These are phyloP conservation scores for Hypoxylon trugodes DNA, from an alignment of 495 filamentous ascomycete genomes.

Conservation along the genomic window DNA sequence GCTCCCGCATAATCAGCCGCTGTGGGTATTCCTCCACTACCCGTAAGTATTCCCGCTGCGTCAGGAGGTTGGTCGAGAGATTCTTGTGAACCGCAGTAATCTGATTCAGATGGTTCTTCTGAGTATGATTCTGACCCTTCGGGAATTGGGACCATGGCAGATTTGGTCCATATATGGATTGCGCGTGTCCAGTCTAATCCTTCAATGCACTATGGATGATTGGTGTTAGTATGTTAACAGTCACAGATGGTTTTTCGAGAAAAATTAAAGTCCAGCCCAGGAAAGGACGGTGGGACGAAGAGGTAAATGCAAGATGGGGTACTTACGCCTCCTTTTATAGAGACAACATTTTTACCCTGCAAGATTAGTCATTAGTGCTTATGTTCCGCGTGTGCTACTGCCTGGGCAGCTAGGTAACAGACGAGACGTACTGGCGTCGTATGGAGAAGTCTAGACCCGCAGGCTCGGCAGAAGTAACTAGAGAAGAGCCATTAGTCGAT, in stretches of 20 bases:
- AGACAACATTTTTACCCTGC: slow-evolving; percentile 60
- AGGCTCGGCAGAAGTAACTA: slow-evolving; percentile 67
- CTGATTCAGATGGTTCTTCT: slow-evolving; percentile 52
- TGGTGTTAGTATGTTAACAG: neutral
- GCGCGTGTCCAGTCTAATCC: slow-evolving; percentile 63
- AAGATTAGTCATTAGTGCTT: slow-evolving; percentile 10
- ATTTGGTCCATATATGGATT: slow-evolving; percentile 69
- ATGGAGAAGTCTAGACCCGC: slow-evolving; percentile 67
- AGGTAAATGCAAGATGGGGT: neutral
- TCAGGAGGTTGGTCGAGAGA: slow-evolving; percentile 51
- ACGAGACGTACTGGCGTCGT: slow-evolving; percentile 51
- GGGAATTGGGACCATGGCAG: slow-evolving; percentile 70
- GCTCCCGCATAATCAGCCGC: neutral
- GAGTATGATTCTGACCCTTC: slow-evolving; percentile 60
- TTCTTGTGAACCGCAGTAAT: slow-evolving; percentile 49
- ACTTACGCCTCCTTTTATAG: slow-evolving; percentile 64
- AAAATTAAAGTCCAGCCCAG: too few relatives aligned
- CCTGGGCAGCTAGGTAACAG: too few relatives aligned
- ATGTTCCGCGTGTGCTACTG: neutral
- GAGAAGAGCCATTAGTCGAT: slow-evolving; percentile 5
- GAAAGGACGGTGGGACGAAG: neutral
- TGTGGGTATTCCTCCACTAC: slow-evolving; percentile 28
- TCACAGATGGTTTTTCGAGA: neutral
- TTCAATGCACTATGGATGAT: slow-evolving; percentile 55
- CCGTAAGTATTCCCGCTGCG: slow-evolving; percentile 32